These are phyloP conservation scores for Diplodia corticola DNA, from an alignment of 2,329 filamentous ascomycete species.

Conservation along the genomic window DNA sequence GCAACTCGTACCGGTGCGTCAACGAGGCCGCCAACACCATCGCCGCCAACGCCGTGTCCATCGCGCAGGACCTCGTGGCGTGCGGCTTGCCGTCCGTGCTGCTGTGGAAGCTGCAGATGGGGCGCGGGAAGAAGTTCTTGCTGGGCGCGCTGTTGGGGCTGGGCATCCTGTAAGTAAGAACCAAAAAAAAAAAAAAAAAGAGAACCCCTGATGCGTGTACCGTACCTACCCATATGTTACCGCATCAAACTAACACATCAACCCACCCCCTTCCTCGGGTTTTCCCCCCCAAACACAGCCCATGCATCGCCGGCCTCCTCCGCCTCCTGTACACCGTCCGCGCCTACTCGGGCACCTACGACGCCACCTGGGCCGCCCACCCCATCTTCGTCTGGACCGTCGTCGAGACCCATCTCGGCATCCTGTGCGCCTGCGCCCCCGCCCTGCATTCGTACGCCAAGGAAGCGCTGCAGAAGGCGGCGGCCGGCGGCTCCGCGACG, in stretches of 20 bases:
- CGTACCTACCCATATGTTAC: too few species aligned
- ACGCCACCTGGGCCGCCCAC: constrained; percentile 44
- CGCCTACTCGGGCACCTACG: constrained; percentile 38
- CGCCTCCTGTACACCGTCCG: constrained; percentile 40
- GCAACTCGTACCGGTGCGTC: constrained; percentile 32
- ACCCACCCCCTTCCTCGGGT: too few species aligned
- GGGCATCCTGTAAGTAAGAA: constrained; percentile 42
- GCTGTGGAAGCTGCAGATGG: constrained; percentile 47
- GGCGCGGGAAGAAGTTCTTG: constrained; percentile 45
- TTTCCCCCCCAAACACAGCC: too few species aligned
- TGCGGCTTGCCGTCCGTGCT: constrained; percentile 46
- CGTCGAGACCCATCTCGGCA: constrained; percentile 44
- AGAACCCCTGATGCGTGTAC: too few species aligned
- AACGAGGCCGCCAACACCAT: constrained; percentile 43
- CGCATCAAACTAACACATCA: too few species aligned
- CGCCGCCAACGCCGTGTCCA: constrained; percentile 42
- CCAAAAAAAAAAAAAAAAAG: not conserved
- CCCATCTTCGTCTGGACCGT: constrained; percentile 45
- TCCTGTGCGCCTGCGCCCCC: constrained; percentile 47
- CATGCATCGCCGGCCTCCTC: constrained; percentile 39
- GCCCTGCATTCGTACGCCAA: constrained; percentile 45
- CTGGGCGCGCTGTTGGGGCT: constrained; percentile 48
- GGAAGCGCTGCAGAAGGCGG: not conserved
- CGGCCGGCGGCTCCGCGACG: too few species aligned
- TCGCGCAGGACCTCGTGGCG: constrained; percentile 44